A percentile compares a stretch with the other conserved stretches of the same genome.
phyloP scores from a whole-genome alignment of 139 green algal species.

The Tetratostichococcus sp. region DNA sequence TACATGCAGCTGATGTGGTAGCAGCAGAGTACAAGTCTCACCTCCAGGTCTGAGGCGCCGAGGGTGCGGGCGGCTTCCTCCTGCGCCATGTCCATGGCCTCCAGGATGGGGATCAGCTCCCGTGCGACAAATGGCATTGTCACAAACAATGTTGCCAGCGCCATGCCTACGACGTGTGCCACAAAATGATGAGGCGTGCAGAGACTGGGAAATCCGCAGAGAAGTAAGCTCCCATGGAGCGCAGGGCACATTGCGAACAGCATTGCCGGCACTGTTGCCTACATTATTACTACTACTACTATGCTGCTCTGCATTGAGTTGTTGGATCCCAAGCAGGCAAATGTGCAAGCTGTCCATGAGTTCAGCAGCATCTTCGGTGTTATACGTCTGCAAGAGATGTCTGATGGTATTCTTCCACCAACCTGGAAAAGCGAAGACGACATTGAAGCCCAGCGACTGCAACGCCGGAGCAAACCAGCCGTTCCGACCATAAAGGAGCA shows the following conservation, averaged over 20 bases:
- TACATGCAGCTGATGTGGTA: no score
- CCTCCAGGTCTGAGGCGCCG: constrained; percentile 73
- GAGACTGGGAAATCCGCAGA: no score
- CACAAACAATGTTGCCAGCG: constrained; percentile 83
- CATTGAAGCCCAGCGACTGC: constrained; percentile 53
- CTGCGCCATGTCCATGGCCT: constrained; percentile 71
- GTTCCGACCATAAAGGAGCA: constrained; percentile 81
- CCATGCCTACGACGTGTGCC: constrained; percentile 60
- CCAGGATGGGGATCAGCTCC: constrained; percentile 83
- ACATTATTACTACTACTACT: no score
- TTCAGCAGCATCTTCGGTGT: no score
- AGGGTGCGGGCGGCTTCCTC: constrained; percentile 79
- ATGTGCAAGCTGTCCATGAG: no score
- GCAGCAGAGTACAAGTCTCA: constrained; percentile 3
- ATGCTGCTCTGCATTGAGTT: no score
- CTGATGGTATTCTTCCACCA: not conserved
- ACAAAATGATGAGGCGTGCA: not conserved
- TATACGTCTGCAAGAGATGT: no score
- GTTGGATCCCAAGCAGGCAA: no score
- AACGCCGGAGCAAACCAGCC: constrained; percentile 80
- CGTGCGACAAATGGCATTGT: constrained; percentile 84
- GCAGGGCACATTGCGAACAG: no score
- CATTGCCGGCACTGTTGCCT: no score
- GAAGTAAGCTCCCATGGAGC: no score
- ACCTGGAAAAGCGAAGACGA: constrained; percentile 87